Conservation (phyloP, 805 yeast species). For the Myxozyma neglecta region DNA sequence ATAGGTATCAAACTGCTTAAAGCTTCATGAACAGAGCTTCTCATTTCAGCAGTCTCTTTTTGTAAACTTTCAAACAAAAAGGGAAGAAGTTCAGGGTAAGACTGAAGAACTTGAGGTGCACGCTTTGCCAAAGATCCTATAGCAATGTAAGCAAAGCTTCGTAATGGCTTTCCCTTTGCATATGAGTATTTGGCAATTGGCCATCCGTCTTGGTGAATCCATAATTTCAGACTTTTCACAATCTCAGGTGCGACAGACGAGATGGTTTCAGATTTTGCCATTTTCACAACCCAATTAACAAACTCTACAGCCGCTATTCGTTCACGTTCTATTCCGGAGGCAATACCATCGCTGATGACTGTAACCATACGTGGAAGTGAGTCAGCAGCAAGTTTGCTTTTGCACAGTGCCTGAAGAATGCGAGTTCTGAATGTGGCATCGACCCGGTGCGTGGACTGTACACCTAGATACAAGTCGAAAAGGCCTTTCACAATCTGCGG, state of each 20-base stretch:
- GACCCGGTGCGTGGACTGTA: conserved; percentile 46
- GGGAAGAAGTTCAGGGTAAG: conserved; percentile 54
- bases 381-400: conserved; percentile 54
- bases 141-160: conserved; percentile 74
- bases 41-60: conserved; percentile 61
- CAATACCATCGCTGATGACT: conserved; percentile 52
- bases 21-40: conserved; percentile 69
- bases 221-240: conserved; percentile 23
- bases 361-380: conserved; percentile 52
- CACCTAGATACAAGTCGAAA: conserved; percentile 54
- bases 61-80: conserved; percentile 71
- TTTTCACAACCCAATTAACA: conserved; percentile 58
- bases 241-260: conserved; percentile 25
- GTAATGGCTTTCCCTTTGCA: conserved; percentile 41
- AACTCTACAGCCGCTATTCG: conserved; percentile 61
- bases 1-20: conserved; percentile 58
- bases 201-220: conserved; percentile 40
- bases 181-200: conserved; percentile 30
- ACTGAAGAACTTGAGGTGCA: conserved; percentile 37
- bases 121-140: conserved; percentile 57
- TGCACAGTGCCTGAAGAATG: conserved; percentile 51
- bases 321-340: conserved; percentile 53
- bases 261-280: conserved; percentile 35
- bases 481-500: conserved; percentile 47
- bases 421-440: conserved; percentile 48